Conservation (phyloP, 139 green algal species). For the Chlorella vulgaris region DNA sequence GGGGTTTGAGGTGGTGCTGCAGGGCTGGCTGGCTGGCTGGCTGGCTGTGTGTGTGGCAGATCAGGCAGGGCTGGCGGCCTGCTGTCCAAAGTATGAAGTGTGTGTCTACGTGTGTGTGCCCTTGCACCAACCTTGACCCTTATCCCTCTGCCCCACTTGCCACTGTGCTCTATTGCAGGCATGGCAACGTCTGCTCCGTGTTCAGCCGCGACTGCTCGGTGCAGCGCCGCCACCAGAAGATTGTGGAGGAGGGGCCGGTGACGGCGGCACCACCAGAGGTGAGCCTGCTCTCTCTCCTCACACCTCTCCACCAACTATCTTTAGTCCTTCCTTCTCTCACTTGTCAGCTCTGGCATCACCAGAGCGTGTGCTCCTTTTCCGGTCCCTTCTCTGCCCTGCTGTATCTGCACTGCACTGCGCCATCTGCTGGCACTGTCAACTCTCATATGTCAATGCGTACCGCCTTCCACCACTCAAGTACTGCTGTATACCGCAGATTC, state of each 20-base stretch:
- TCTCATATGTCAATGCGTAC: no score
- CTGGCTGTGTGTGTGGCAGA: not conserved
- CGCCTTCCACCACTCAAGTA: no score
- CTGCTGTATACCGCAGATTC: no score
- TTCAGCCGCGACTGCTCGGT: constrained; percentile 94
- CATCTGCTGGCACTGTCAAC: not conserved
- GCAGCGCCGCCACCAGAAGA: constrained; percentile 98
- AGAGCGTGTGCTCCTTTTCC: no score
- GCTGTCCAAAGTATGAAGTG: no score
- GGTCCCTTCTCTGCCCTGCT: no score
- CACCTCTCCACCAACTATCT: no score
- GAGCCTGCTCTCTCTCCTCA: not conserved
- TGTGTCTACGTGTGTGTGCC: no score
- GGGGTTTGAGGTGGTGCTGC: not conserved
- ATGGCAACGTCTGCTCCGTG: constrained; percentile 89
- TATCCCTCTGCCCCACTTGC: not conserved
- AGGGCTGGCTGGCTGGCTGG: not conserved
- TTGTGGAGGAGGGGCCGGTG: constrained; percentile 96
- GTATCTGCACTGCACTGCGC: not conserved
- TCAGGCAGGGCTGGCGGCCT: no score
- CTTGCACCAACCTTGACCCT: not conserved
- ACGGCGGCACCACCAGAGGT: constrained; percentile 56
- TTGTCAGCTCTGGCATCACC: no score
- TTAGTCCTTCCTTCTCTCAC: no score
- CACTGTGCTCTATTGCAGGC: constrained; percentile 8